Base-by-base conservation (phyloP, 768 basidiomycete species). In the Chalciporus piperatus region DNA sequence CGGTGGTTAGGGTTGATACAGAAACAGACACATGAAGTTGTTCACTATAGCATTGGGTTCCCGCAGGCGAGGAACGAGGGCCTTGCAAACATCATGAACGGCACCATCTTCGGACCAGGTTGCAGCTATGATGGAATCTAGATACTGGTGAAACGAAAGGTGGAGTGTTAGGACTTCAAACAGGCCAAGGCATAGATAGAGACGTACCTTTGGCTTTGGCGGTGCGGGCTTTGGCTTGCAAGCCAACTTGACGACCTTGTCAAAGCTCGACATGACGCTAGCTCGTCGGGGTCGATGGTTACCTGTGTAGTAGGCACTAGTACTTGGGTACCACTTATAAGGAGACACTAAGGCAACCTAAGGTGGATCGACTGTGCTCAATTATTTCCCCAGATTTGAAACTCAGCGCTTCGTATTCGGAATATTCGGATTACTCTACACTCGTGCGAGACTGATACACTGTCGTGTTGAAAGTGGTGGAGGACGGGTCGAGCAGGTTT, bases 91-190 rank as follows among this genome's bases (percentile, higher is more conserved):
- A 69, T 98, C 96, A 60, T 88, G 84, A 8, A 98, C 79, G 40
- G 92, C 84, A 23, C 95, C 94, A 62, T 98, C 96, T 52, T 96
- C 90, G 16, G 88, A 87, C 83, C 92, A 98, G n/a, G 96, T 98
- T 27, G 93, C 92, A 48, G 92, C 87, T 59, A 99, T 87, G 69
- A 99, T 93, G 20, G 91, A 85, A 75, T 98, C 95, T 54, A 99
- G 79, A 74, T 98, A 99, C 93, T 98, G 66, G 13, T 20, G 42
- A 30, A 38, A 28, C 37, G 32, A 40, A 8, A 19, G 48, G 45
- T 22, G 50, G 28, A 40, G 7, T 17, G 48, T 48, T 39, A 53
- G 45, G 20, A 50, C 33, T 40, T 7, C 16, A 3, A 11, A 10
- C 7, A 33, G 35, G n/a, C 41, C 39, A 35, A 19, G 6, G 3